phyloP scores from a whole-genome alignment of 2,329 filamentous ascomycete genomes.

The Penicillium nordicum region DNA sequence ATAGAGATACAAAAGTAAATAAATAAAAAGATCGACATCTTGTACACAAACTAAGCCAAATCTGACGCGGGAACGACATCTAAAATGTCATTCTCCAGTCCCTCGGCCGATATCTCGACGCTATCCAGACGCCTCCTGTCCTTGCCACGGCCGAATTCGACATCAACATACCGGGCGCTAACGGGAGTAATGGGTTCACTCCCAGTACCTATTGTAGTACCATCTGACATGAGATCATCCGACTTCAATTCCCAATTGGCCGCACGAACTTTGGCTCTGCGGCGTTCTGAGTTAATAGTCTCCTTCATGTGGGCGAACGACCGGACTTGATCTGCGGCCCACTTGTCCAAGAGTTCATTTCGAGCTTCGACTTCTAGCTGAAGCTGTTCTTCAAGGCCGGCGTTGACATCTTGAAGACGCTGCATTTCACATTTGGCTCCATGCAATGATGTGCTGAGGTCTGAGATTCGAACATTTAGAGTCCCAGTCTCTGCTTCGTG shows the following conservation, averaged over 20 bases:
- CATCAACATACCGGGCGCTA: conserved; percentile 42
- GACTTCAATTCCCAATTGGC: conserved; percentile 42
- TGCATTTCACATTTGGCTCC: conserved; percentile 35
- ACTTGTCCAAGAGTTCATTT: conserved; percentile 32
- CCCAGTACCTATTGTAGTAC: conserved; percentile 20
- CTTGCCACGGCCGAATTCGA: conserved; percentile 41
- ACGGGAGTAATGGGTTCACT: conserved; percentile 45
- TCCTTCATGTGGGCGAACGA: conserved; percentile 37
- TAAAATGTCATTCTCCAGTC: conserved; percentile 32
- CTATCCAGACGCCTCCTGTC: conserved; percentile 40
- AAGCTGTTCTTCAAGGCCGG: conserved; percentile 38
- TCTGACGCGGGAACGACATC: conserved; percentile 24
- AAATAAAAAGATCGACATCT: not conserved
- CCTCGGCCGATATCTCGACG: conserved; percentile 37
- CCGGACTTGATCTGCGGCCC: conserved; percentile 33
- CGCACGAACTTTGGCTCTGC: conserved; percentile 38
- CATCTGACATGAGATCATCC: conserved; percentile 35
- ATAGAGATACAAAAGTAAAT: not conserved
- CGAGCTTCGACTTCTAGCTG: conserved; percentile 37
- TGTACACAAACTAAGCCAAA: conserved; percentile 20
- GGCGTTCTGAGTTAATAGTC: conserved; percentile 39
- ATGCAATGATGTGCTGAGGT: conserved; percentile 41
- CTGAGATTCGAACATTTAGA: conserved; percentile 43
- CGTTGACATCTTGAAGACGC: conserved; percentile 35
- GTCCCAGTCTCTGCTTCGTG: conserved; percentile 37